phyloP scores from a whole-genome alignment of 1,139 yeast genomes.

The Debaryomyces psychrophilus region DNA sequence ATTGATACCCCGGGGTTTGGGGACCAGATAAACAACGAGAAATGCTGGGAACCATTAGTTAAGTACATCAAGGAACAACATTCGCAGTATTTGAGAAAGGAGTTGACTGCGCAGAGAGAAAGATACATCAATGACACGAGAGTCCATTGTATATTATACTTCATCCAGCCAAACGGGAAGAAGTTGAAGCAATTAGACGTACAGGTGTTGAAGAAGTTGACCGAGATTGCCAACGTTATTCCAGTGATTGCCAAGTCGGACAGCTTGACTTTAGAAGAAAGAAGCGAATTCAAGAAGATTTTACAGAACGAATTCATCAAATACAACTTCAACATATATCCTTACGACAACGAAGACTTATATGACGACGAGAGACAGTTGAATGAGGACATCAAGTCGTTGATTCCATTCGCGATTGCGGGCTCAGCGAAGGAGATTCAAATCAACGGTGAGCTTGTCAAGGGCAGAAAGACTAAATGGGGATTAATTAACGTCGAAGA shows the following conservation, averaged over 20 bases:
- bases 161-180: slow-evolving; percentile 83
- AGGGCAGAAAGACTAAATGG: slow-evolving; percentile 94
- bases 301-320: slow-evolving; percentile 77
- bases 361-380: slow-evolving; percentile 80
- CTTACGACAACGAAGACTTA: slow-evolving; percentile 77
- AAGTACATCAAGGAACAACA: slow-evolving; percentile 97
- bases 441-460: slow-evolving; percentile 73
- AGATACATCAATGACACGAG: slow-evolving; percentile 83
- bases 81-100: slow-evolving; percentile 88
- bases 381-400: slow-evolving; percentile 74
- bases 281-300: slow-evolving; percentile 71
- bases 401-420: slow-evolving; percentile 91
- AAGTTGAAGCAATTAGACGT: slow-evolving; percentile 84
- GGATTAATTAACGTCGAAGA: slow-evolving; percentile 92
- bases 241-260: slow-evolving; percentile 96
- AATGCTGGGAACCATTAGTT: slow-evolving; percentile 96
- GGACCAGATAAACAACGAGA: slow-evolving; percentile 93
- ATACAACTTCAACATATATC: slow-evolving; percentile 80
- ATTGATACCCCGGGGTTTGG: slow-evolving; percentile 99
- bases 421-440: slow-evolving; percentile 86
- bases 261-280: slow-evolving; percentile 83
- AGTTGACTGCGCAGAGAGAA: slow-evolving; percentile 95
- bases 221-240: slow-evolving; percentile 91
- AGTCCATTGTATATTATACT: slow-evolving; percentile 91
- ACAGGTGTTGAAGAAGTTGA: slow-evolving; percentile 77